Base-by-base conservation (phyloP, 2,329 filamentous ascomycete genomes). In the Chaetomium sp. region DNA sequence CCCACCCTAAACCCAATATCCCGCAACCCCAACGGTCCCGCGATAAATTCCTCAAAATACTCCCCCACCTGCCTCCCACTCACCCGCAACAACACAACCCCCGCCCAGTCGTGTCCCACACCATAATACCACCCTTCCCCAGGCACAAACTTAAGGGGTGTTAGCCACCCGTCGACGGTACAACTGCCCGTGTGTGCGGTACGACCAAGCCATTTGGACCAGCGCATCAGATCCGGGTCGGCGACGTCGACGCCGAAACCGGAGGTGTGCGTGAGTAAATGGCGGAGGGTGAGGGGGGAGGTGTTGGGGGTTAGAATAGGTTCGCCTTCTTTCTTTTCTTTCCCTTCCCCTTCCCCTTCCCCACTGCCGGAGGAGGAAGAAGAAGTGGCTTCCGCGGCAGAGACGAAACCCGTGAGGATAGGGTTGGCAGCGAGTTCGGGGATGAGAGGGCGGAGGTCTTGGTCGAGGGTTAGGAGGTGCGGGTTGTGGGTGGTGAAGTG, bases 111-210 rank as follows among this genome's bases (percentile, higher is more conserved):
- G 43, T 74, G 55, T 0, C 67, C 66, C 3, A 69, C 62, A 4
- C 79, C 77, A 56, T 81, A 82, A 35, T 66, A 67, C 78, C 78
- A 82, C 6, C 72, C 70, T 3, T 71, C 67, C 0, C 78, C 79
- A 0, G 78, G 75, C 3, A 67, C 59, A 55, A 77, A 76, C 52
- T 69, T 67, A 38, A 78, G 61, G 0, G 76, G 79, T 54, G 72
- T 71, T 47, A 62, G 65, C 64, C 71, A 76, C 59, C 71, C 71
- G 1, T 70, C 70, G 33, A 51, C 8, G 1, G 53, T 55, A 14
- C 53, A 55, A 36, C 47, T 55, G 11, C 9, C 27, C 37, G 68
- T 64, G 37, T 61, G 70, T 58, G 11, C 43, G 65, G 71, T 34
- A 33, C 70, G 69, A 46, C 71, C 71, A 5, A 66, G 61, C 6